A percentile compares a stretch with the other conserved stretches of the same genome.
Evolutionary conservation across 805 yeast species (phyloP).

Genomic region (Teunomyces atbi): DNA sequence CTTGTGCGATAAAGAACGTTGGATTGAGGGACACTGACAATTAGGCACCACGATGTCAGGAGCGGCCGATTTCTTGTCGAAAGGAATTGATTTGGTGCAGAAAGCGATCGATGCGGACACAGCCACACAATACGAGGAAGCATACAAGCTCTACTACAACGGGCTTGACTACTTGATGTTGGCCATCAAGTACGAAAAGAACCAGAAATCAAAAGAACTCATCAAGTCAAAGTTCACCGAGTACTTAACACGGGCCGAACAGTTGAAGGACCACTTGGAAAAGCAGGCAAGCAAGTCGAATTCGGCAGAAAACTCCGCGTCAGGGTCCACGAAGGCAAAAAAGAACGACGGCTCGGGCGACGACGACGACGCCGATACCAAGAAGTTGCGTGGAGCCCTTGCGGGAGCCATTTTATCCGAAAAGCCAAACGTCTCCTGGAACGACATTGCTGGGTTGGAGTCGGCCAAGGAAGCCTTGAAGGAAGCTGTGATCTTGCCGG

Average conservation of each 20-base stretch:
- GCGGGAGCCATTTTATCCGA: slow-evolving; percentile 90
- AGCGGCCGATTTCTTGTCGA: slow-evolving; percentile 71
- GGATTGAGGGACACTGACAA: too few species aligned
- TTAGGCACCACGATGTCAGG: slow-evolving; percentile 20
- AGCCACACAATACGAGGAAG: slow-evolving; percentile 87
- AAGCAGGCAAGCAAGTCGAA: slow-evolving; percentile 48
- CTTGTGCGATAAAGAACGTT: background rate
- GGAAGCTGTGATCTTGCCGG: slow-evolving; percentile 96
- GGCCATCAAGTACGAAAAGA: slow-evolving; percentile 91
- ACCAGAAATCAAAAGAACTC: slow-evolving; percentile 82
- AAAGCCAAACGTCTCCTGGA: slow-evolving; percentile 91
- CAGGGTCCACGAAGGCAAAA: slow-evolving; percentile 55
- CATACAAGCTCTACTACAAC: slow-evolving; percentile 86
- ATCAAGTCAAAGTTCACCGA: slow-evolving; percentile 88
- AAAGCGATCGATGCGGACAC: slow-evolving; percentile 94
- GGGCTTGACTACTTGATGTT: slow-evolving; percentile 94
- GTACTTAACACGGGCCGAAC: slow-evolving; percentile 90
- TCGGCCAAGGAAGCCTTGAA: slow-evolving; percentile 94
- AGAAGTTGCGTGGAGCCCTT: slow-evolving; percentile 85
- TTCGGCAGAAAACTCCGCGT: slow-evolving; percentile 50
- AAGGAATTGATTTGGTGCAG: slow-evolving; percentile 93
- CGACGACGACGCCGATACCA: slow-evolving; percentile 78
- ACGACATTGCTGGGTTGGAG: slow-evolving; percentile 93
- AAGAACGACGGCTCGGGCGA: slow-evolving; percentile 51
- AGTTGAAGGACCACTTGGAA: slow-evolving; percentile 83